Conservation (phyloP, 805 yeast species). For the Priceomyces medius region DNA sequence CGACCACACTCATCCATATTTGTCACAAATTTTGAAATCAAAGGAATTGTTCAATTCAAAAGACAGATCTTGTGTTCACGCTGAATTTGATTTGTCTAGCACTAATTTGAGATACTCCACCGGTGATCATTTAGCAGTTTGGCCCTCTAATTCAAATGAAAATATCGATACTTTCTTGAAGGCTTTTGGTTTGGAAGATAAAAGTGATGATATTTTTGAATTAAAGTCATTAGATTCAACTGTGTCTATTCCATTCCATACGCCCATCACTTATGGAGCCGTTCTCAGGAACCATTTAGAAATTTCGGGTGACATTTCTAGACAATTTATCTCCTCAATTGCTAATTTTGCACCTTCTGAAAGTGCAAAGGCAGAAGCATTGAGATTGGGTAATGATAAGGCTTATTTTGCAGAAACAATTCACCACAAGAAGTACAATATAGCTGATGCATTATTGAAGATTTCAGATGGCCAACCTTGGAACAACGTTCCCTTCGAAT, state of each 20-base stretch:
- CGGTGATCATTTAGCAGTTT: conserved; percentile 93
- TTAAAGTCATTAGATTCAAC: conserved; percentile 73
- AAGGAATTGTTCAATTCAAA: conserved; percentile 68
- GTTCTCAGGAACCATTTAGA: conserved; percentile 84
- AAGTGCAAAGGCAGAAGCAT: conserved; percentile 49
- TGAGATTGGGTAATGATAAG: conserved; percentile 65
- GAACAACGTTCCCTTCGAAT: conserved; percentile 77
- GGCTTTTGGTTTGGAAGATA: conserved; percentile 58
- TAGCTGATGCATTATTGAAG: conserved; percentile 68
- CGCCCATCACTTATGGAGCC: conserved; percentile 87
- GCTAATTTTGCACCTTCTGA: conserved; percentile 79
- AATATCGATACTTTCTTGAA: conserved; percentile 64
- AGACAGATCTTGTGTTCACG: conserved; percentile 80
- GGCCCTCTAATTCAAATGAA: conserved; percentile 88
- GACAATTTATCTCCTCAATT: conserved; percentile 74
- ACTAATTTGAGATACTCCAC: conserved; percentile 82
- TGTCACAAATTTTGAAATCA: conserved; percentile 62
- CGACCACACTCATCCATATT: conserved; percentile 76
- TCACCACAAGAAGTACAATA: conserved; percentile 58
- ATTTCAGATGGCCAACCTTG: conserved; percentile 69
- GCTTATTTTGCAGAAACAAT: conserved; percentile 64
- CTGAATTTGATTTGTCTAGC: conserved; percentile 78
- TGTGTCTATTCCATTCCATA: conserved; percentile 59
- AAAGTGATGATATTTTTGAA: conserved; percentile 55
- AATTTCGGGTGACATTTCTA: conserved; percentile 89